Percentiles rank a stretch among this genome's conserved stretches.
These are phyloP conservation scores for Eucalyptus cladocalyx DNA, from an alignment of 345 rosid species.

Conservation along the genomic window DNA sequence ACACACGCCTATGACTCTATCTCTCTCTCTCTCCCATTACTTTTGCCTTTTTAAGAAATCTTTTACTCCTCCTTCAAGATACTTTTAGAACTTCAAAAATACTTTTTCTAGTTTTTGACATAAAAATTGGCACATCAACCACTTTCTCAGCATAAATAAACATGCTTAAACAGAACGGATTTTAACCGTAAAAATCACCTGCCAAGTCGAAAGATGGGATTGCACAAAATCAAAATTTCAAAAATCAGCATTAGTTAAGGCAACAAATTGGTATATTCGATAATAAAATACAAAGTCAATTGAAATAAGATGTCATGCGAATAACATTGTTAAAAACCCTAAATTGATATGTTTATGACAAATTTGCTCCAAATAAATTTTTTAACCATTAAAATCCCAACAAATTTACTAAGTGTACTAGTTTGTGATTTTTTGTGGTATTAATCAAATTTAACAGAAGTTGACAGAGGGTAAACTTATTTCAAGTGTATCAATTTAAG, in stretches of 20 bases:
- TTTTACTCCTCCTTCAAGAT: not conserved
- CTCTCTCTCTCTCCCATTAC: not conserved
- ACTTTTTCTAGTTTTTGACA: not conserved
- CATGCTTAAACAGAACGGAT: rapidly evolving
- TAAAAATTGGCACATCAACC: not conserved
- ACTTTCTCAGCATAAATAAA: too few relatives aligned
- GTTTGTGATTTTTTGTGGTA: too few relatives aligned
- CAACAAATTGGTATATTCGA: too few relatives aligned
- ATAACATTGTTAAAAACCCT: rapidly evolving
- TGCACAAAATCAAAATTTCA: too few relatives aligned
- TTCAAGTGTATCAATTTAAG: rapidly evolving
- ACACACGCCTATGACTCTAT: not conserved
- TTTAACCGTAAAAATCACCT: not conserved
- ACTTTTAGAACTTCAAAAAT: not conserved
- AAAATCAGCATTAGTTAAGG: not conserved
- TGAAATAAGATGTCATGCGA: not conserved
- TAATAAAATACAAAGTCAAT: too few relatives aligned
- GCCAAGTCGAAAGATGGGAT: not conserved
- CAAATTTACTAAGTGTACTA: rapidly evolving
- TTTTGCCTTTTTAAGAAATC: not conserved
- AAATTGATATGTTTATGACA: rapidly evolving
- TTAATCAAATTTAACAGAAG: too few relatives aligned
- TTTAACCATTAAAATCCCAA: too few relatives aligned
- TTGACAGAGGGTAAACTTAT: rapidly evolving
- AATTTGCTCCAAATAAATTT: rapidly evolving